Percentiles rank a stretch among this genome's conserved stretches.
Conservation (phyloP, 148 eudicot genomes). For the Camellia lanceoleosa region DNA sequence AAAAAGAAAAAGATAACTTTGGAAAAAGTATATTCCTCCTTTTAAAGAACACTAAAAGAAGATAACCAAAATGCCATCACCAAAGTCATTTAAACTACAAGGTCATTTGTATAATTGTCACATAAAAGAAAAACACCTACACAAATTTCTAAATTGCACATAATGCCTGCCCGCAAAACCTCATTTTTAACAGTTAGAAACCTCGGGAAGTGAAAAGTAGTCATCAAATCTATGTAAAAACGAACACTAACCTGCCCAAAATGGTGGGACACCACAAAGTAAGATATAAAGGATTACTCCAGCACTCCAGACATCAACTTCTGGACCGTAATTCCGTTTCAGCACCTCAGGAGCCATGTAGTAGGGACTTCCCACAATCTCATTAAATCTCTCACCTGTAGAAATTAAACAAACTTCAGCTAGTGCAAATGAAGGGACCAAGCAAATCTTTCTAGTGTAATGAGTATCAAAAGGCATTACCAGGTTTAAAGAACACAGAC, state of each 20-base stretch:
- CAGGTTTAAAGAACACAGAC: constrained; percentile 30
- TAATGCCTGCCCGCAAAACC: too few relatives aligned
- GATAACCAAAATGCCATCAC: not conserved
- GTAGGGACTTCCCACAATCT: constrained; percentile 53
- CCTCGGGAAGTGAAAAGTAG: too few relatives aligned
- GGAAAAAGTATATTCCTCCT: too few relatives aligned
- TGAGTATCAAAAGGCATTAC: constrained; percentile 18
- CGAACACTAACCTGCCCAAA: constrained; percentile 46
- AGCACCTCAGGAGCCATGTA: constrained; percentile 65
- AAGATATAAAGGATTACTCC: constrained; percentile 63
- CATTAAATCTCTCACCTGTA: constrained; percentile 26
- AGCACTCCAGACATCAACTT: constrained; percentile 57
- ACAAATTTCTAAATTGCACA: not conserved
- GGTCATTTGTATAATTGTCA: not conserved
- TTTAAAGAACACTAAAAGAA: not conserved
- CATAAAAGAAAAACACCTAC: not conserved
- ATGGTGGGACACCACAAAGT: constrained; percentile 59
- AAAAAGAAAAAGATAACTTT: not conserved
- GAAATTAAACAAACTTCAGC: constrained; percentile 1
- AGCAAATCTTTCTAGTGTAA: not conserved
- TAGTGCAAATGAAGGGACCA: not conserved
- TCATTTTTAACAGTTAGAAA: too few relatives aligned
- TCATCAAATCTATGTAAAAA: too few relatives aligned
- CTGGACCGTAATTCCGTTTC: constrained; percentile 47
- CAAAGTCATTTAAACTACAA: not conserved